Evolutionary conservation across 1,284 basidiomycete genomes (phyloP).

Genomic region (Naganishia sp.): DNA sequence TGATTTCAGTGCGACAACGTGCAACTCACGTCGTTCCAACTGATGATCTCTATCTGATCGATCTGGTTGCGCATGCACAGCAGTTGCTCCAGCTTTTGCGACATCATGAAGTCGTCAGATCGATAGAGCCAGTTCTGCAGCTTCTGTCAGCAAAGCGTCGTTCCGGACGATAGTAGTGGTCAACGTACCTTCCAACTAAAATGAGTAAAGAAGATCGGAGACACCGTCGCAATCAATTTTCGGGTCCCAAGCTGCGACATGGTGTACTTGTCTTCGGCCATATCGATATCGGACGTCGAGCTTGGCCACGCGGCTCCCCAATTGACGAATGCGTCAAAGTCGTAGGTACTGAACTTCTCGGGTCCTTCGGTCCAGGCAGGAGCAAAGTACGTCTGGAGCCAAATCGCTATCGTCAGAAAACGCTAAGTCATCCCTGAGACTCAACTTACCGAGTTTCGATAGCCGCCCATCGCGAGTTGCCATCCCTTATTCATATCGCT

Average conservation of each 20-base stretch:
- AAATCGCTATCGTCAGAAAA: neutral
- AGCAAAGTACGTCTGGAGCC: constrained; percentile 34
- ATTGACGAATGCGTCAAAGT: constrained; percentile 38
- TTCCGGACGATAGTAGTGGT: neutral
- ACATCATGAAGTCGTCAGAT: constrained; percentile 40
- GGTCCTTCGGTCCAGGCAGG: constrained; percentile 37
- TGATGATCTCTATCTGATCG: constrained; percentile 40
- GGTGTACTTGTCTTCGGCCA: constrained; percentile 34
- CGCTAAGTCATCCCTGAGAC: neutral
- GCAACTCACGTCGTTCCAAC: constrained; percentile 32
- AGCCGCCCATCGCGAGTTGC: constrained; percentile 23
- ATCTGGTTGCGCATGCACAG: constrained; percentile 39
- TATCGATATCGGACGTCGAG: constrained; percentile 35
- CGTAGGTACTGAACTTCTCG: constrained; percentile 20
- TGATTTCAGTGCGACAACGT: too few relatives aligned
- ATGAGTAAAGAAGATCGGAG: constrained; percentile 38
- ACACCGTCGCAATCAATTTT: constrained; percentile 38
- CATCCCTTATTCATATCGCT: constrained; percentile 36
- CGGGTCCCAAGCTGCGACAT: constrained; percentile 35
- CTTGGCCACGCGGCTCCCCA: constrained; percentile 39
- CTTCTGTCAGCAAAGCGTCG: constrained; percentile 4
- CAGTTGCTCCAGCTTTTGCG: constrained; percentile 39
- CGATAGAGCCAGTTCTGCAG: constrained; percentile 43
- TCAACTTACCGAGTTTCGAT: constrained; percentile 11
- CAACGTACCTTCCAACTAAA: constrained; percentile 37